phyloP scores from a whole-genome alignment of 176 grass and related monocot genomes.

The Zoysia pacifica region DNA sequence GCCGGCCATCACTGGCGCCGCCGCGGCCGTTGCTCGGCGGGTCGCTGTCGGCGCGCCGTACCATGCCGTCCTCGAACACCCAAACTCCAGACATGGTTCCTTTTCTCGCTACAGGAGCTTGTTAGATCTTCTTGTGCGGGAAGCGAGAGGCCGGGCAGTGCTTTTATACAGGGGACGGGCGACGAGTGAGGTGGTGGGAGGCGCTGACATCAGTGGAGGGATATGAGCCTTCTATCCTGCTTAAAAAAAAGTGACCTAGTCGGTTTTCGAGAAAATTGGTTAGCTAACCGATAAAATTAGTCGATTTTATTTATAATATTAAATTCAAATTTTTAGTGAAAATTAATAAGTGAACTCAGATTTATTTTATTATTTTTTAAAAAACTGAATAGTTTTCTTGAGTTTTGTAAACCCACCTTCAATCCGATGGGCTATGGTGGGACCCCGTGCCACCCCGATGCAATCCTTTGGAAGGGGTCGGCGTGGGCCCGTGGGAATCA shows the following conservation, averaged over 20 bases:
- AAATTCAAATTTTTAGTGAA: too few species aligned
- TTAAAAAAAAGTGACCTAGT: too few species aligned
- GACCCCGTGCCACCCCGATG: conserved; percentile 23
- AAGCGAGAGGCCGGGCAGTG: background rate
- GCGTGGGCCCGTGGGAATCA: conserved; percentile 34
- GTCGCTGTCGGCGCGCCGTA: conserved; percentile 56
- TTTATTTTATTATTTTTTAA: too few species aligned
- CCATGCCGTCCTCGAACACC: conserved; percentile 76
- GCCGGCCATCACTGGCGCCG: background rate
- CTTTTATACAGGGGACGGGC: conserved; percentile 33
- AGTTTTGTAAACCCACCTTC: background rate
- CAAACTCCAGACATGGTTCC: conserved; percentile 69
- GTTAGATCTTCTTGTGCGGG: background rate
- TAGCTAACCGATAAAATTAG: too few species aligned
- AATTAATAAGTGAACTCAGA: too few species aligned
- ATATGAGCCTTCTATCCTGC: background rate
- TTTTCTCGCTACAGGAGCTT: conserved; percentile 30
- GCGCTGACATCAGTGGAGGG: conserved; percentile 23
- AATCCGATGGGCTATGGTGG: conserved; percentile 60
- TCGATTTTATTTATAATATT: too few species aligned
- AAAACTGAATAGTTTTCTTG: too few species aligned
- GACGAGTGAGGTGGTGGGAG: background rate
- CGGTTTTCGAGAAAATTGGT: too few species aligned
- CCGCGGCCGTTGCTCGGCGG: background rate
- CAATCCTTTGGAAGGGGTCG: conserved; percentile 34